These are phyloP conservation scores for Agaricus subrufescens DNA, from an alignment of 768 basidiomycete species.

Conservation along the genomic window DNA sequence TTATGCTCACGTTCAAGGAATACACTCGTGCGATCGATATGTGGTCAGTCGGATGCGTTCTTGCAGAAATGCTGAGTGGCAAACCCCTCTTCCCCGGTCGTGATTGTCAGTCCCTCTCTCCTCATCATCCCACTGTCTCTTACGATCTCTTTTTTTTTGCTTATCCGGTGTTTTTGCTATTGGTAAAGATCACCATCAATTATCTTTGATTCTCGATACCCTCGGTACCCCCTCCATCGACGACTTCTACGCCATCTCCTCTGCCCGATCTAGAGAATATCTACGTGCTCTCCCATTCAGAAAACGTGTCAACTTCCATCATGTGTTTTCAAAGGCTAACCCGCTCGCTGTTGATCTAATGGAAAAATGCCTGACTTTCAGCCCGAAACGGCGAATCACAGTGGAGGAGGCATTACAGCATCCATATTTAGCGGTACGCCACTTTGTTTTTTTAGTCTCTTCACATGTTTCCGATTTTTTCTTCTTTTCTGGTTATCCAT, in stretches of 20 bases:
- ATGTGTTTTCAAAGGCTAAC: conserved; percentile 74
- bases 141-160: background rate
- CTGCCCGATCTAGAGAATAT: conserved; percentile 74
- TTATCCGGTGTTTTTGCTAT: background rate
- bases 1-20: conserved; percentile 97
- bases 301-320: conserved; percentile 66
- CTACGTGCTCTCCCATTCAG: conserved; percentile 86
- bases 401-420: conserved; percentile 85
- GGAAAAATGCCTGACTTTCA: conserved; percentile 79
- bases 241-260: conserved; percentile 91
- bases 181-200: conserved; percentile 80
- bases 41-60: conserved; percentile 83
- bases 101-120: conserved; percentile 57
- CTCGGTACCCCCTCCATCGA: conserved; percentile 88
- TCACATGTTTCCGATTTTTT: too few relatives aligned
- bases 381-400: conserved; percentile 82
- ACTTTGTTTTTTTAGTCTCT: background rate
- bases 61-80: conserved; percentile 92
- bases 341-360: conserved; percentile 71
- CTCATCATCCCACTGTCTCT: conserved; percentile 5
- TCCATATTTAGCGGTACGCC: conserved; percentile 75
- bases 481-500: background rate
- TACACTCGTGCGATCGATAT: conserved; percentile 87
- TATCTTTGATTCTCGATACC: conserved; percentile 90
- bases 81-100: conserved; percentile 93